Evolutionary conservation across 2,329 filamentous ascomycete genomes (phyloP).

Genomic region (Lachnellula cervina): DNA sequence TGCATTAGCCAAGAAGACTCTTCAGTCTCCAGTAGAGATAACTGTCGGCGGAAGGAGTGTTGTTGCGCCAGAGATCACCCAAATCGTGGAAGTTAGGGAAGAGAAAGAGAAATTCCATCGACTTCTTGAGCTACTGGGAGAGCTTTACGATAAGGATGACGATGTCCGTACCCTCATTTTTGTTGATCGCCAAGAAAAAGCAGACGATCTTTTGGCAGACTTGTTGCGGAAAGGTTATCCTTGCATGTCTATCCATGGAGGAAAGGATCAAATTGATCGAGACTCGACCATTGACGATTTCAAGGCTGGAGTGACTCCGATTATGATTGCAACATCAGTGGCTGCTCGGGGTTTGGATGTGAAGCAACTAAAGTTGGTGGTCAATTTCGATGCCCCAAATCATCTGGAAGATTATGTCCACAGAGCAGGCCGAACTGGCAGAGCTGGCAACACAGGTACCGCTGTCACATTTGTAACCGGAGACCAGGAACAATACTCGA

Average conservation of each 20-base stretch:
- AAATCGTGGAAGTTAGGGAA: conserved; percentile 82
- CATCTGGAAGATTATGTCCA: conserved; percentile 97
- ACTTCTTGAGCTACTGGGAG: conserved; percentile 78
- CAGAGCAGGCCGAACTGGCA: conserved; percentile 85
- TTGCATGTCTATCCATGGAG: conserved; percentile 89
- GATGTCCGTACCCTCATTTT: conserved; percentile 88
- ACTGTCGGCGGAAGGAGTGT: conserved; percentile 83
- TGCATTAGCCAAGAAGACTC: conserved; percentile 79
- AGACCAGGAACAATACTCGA: conserved; percentile 85
- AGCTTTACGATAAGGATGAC: conserved; percentile 80
- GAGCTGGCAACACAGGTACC: conserved; percentile 89
- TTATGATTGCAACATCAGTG: conserved; percentile 91
- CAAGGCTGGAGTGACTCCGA: conserved; percentile 83
- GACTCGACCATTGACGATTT: conserved; percentile 91
- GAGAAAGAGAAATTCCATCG: conserved; percentile 81
- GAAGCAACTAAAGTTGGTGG: conserved; percentile 89
- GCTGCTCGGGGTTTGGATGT: conserved; percentile 93
- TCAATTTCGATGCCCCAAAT: conserved; percentile 93
- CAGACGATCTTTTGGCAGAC: conserved; percentile 73
- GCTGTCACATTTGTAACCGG: conserved; percentile 92
- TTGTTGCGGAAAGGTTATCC: conserved; percentile 80
- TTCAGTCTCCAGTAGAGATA: conserved; percentile 84
- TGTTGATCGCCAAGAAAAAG: conserved; percentile 86
- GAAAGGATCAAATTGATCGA: conserved; percentile 88
- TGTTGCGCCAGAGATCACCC: conserved; percentile 88